Conservation (phyloP, 257 asterid genomes). For the Eucommia ulmoides region DNA sequence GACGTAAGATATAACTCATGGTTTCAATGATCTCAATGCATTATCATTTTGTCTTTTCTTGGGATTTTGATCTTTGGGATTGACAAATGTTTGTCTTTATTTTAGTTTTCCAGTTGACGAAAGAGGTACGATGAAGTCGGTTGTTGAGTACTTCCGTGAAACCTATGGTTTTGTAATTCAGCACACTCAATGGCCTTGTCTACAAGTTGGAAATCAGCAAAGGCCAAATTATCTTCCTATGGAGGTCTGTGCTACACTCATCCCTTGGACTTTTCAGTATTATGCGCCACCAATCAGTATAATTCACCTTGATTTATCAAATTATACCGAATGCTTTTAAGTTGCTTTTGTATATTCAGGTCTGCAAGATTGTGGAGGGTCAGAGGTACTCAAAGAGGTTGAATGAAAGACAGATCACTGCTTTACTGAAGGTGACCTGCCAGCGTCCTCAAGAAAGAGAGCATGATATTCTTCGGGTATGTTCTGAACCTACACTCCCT, state of each 20-base stretch:
- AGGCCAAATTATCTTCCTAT: constrained; percentile 86
- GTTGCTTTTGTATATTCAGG: constrained; percentile 26
- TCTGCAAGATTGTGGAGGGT: constrained; percentile 90
- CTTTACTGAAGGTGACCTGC: constrained; percentile 85
- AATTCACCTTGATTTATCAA: too few species aligned
- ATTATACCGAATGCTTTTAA: not conserved
- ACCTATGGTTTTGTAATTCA: constrained; percentile 73
- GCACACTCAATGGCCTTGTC: constrained; percentile 74
- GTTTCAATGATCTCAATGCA: too few species aligned
- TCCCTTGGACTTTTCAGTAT: not conserved
- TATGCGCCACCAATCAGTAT: too few species aligned
- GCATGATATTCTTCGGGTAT: constrained; percentile 58
- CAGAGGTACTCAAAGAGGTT: constrained; percentile 89
- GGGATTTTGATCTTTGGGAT: too few species aligned
- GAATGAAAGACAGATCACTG: constrained; percentile 89
- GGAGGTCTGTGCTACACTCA: constrained; percentile 47
- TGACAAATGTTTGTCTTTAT: constrained; percentile 7
- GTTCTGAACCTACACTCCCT: constrained; percentile 1
- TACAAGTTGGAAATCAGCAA: constrained; percentile 87
- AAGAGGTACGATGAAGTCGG: constrained; percentile 76
- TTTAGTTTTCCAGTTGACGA: constrained; percentile 86
- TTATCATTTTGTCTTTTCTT: too few species aligned
- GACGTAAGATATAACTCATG: too few species aligned
- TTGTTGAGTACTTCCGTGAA: constrained; percentile 72
- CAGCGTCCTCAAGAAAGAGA: constrained; percentile 92